Conservation (phyloP, 1,284 basidiomycete species). For the Amylostereum chailletii region DNA sequence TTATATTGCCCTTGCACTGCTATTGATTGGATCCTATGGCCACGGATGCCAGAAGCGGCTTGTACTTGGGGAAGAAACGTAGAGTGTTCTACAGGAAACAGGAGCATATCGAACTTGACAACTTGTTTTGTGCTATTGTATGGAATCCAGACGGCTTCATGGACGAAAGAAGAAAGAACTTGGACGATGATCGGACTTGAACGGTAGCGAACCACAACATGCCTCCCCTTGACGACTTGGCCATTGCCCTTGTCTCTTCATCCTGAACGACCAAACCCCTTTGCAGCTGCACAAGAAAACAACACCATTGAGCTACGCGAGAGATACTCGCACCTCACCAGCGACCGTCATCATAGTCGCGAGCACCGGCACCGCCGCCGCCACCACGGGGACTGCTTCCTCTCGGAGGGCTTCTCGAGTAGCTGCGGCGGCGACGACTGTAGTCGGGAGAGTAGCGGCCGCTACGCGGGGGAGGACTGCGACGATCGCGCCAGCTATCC, state of each 20-base stretch:
- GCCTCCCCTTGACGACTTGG: constrained; percentile 21
- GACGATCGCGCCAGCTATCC: constrained; percentile 14
- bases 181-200: constrained; percentile 22
- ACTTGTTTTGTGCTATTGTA: constrained; percentile 34
- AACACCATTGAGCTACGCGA: constrained; percentile 11
- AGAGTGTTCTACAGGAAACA: constrained; percentile 13
- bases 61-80: constrained; percentile 14
- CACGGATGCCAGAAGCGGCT: constrained; percentile 9
- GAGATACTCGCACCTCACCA: constrained; percentile 1
- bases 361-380: constrained; percentile 48
- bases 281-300: constrained; percentile 10
- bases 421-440: constrained; percentile 55
- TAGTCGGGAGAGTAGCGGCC: constrained; percentile 68
- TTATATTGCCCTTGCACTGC: too few relatives aligned
- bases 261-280: constrained; percentile 11
- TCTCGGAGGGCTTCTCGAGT: constrained; percentile 70
- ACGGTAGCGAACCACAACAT: constrained; percentile 13
- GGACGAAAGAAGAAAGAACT: constrained; percentile 19
- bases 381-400: constrained; percentile 63
- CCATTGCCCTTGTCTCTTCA: constrained; percentile 19
- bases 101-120: constrained; percentile 30
- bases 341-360: constrained; percentile 41
- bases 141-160: constrained; percentile 17
- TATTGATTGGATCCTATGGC: too few relatives aligned
- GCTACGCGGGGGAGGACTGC: constrained; percentile 49